Evolutionary conservation across 2,329 filamentous ascomycete species (phyloP), one percentile per base, ranked within the genome.

Genomic region (Chaetomiaceae sp.): DNA sequence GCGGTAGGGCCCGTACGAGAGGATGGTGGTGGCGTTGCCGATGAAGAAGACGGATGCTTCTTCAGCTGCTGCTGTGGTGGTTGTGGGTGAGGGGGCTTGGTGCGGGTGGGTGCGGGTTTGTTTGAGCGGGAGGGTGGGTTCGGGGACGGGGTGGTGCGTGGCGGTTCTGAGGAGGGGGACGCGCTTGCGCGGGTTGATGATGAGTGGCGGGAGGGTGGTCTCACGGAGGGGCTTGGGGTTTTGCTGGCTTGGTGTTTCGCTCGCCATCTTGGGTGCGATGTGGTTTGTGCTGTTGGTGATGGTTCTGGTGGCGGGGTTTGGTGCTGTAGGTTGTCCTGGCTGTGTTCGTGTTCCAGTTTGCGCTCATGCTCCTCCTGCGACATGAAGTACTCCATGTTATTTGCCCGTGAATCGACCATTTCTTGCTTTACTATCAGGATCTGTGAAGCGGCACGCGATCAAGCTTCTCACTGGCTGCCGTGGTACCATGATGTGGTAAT

Each of bases 21-120:
- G 61, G 32, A 80, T 65, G 0, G 74, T 78, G 3, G 76, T 79
- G 5, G 76, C 76, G 4, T 71, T 79, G 15, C 75, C 75, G 34
- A 79, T 69, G 56, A 79, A 79, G 61, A 69, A 74, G 35, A 78
- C 55, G 44, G 34, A 78, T 54, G 42, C 68, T 71, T 3, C 9
- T 24, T 5, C 9, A 71, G 49, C 19, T 20, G 18, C 3, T 17
- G 26, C 9, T 2, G 22, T 15, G 5, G 18, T 4, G 9, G n/a
- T n/a, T n/a, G n/a, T n/a, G n/a, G n/a, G n/a, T n/a, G n/a, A n/a
- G 15, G 20, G 4, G 29, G 68, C 65, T 9, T 17, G 12, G 8
- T 27, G 30, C 4, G 61, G 62, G 33, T 62, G 54, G 9, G 53
- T 58, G 35, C 58, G 55, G 10, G 53, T 58, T 24, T 56, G 58